Base-by-base conservation (phyloP, 768 basidiomycete species). In the Lactarius vividus region DNA sequence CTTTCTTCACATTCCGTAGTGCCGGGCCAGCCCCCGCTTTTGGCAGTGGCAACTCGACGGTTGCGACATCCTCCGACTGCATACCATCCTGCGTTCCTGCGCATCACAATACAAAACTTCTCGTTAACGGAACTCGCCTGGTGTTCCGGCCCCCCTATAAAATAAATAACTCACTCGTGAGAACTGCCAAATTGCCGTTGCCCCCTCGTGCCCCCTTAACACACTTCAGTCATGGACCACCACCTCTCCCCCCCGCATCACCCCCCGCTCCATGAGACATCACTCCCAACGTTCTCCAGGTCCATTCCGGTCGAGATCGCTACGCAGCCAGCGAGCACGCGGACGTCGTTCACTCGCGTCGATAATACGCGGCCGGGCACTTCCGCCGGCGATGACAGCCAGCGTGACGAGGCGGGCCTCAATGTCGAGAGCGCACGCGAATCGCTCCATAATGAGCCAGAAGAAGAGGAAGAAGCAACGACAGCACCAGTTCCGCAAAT, bases 341-440 rank as follows among this genome's bases (percentile, higher is more conserved):
- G 83, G 28, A 84, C 84, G 8, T 84, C 84, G 13, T 82, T 80
- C 68, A 85, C 84, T 2, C 80, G 80, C 29, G 83, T 85, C 37
- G 81, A 82, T 66, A 62, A 66, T 5, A 72, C 73, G 23, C 71
- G 71, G 18, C 71, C 71, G 44, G 67, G 69, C 39, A 72, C 70
- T n/a, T 65, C 73, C 42, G 61, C 56, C 6, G 69, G 67, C 23
- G 62, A 61, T 23, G 64, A 61, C 39, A 33, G 55, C 31, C 53
- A 44, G 15, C 46, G 26, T 10, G 64, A 64, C 39, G 61, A 49
- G 18, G 66, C 18, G 15, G 69, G 16, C 7, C 68, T 68, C 18
- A 68, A 69, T 28, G 44, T 40, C 35, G 57, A 37, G 4, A 57
- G 37, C 9, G 49, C 37, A 11, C 57, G 53, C 5, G 42, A 46